Conservation (phyloP, 257 asterid species). For the Echites panduratus region DNA sequence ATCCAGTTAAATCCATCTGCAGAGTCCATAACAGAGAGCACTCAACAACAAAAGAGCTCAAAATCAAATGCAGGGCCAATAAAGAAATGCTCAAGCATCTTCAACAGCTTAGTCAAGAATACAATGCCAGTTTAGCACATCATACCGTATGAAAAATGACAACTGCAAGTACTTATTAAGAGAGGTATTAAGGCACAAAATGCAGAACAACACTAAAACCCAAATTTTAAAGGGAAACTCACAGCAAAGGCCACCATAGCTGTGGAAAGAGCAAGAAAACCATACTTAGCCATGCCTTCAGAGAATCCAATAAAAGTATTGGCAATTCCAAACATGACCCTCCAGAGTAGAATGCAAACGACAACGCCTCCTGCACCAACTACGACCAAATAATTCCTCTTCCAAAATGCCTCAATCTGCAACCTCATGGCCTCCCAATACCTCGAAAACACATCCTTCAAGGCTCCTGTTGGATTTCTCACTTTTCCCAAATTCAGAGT, state of each 20-base stretch:
- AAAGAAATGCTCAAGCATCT: background rate
- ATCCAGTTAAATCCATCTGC: background rate
- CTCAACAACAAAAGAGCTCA: background rate
- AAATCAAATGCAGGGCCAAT: background rate
- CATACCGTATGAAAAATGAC: background rate
- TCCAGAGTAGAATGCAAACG: conserved; percentile 82
- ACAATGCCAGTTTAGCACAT: background rate
- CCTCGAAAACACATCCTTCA: conserved; percentile 38
- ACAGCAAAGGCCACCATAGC: conserved; percentile 85
- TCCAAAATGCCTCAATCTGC: conserved; percentile 91
- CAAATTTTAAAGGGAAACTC: conserved; percentile 36
- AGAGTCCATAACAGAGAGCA: background rate
- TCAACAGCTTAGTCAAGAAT: background rate
- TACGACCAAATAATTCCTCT: conserved; percentile 57
- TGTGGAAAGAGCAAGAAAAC: conserved; percentile 84
- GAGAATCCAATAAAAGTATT: conserved; percentile 67
- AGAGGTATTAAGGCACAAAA: background rate
- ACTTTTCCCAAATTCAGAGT: conserved; percentile 28
- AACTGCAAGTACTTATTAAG: background rate
- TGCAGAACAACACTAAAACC: conserved; percentile 4
- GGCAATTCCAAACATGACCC: conserved; percentile 83
- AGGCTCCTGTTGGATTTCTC: conserved; percentile 38
- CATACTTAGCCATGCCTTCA: conserved; percentile 97
- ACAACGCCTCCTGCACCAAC: conserved; percentile 72
- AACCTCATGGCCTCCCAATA: conserved; percentile 64